Conservation (phyloP, 768 basidiomycete genomes). For the Tubosaeta sp. region DNA sequence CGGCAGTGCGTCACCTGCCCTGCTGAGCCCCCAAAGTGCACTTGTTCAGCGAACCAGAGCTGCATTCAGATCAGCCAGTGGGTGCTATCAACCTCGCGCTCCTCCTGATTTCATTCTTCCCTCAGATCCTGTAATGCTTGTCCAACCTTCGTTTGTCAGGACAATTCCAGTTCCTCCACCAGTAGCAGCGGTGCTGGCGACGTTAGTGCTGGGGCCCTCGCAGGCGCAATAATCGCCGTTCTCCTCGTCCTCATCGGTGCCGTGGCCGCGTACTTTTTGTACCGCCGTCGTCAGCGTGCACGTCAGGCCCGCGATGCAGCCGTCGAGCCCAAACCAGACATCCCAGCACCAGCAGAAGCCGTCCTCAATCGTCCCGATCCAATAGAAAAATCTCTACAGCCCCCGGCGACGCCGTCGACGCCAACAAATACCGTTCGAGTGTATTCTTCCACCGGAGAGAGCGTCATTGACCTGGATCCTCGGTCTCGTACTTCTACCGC, state of each 20-base stretch:
- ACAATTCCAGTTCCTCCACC: slow-evolving; percentile 20
- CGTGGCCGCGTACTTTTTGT: slow-evolving; percentile 54
- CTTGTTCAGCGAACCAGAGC: slow-evolving; percentile 49
- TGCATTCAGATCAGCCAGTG: slow-evolving; percentile 63
- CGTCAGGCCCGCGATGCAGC: slow-evolving; percentile 30
- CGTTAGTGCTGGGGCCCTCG: slow-evolving; percentile 65
- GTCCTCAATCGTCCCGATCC: slow-evolving; percentile 84
- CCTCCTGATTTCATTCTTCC: slow-evolving; percentile 1
- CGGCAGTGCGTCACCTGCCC: slow-evolving; percentile 53
- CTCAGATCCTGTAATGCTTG: slow-evolving; percentile 59
- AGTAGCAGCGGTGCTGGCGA: slow-evolving; percentile 34
- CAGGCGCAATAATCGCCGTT: slow-evolving; percentile 66
- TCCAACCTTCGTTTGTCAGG: slow-evolving; percentile 48
- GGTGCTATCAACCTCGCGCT: slow-evolving; percentile 15
- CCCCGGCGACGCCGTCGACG: slow-evolving; percentile 4
- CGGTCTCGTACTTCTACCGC: slow-evolving; percentile 36
- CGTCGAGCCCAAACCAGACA: slow-evolving; percentile 48
- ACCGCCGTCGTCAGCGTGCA: slow-evolving; percentile 53
- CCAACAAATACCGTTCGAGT: slow-evolving; percentile 40
- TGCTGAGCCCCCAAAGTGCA: slow-evolving; percentile 44
- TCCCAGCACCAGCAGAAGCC: slow-evolving; percentile 69
- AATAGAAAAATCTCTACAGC: slow-evolving; percentile 49
- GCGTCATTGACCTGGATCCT: slow-evolving; percentile 60
- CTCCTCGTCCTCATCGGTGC: slow-evolving; percentile 55
- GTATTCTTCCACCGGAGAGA: slow-evolving; percentile 43